phyloP scores from a whole-genome alignment of 129 eudicot species.

The Lactuca saligna region DNA sequence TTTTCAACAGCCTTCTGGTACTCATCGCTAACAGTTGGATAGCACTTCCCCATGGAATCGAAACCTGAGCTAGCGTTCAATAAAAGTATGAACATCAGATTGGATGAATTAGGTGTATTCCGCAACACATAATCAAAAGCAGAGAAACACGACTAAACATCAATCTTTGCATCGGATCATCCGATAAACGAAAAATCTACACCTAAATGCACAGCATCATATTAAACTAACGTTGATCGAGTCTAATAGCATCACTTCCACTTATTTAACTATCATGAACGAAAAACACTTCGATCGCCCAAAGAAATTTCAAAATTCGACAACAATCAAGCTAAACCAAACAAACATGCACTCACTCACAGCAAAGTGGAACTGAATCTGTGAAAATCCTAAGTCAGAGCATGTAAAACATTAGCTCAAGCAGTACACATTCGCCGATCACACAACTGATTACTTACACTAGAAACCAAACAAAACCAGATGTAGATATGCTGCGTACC shows the following conservation, averaged over 20 bases:
- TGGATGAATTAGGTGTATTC: too few species aligned
- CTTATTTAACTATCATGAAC: not conserved
- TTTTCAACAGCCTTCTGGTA: conserved; percentile 67
- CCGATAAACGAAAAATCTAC: not conserved
- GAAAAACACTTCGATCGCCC: not conserved
- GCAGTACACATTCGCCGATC: not conserved
- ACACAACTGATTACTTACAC: not conserved
- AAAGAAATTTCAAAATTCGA: not conserved
- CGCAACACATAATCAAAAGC: not conserved
- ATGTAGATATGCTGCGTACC: not conserved
- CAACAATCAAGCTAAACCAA: conserved; percentile 16
- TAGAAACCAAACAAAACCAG: not conserved
- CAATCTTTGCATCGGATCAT: not conserved
- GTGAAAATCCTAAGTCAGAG: conserved; percentile 3
- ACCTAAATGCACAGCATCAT: not conserved
- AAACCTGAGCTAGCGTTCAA: not conserved
- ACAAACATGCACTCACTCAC: not conserved
- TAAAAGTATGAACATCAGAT: not conserved
- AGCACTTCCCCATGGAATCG: conserved; percentile 53
- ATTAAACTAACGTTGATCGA: not conserved
- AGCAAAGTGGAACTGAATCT: conserved; percentile 4
- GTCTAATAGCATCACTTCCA: not conserved
- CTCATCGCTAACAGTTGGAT: conserved; percentile 68
- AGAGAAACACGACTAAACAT: not conserved
- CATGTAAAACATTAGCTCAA: not conserved